Evolutionary conservation across 768 basidiomycete species (phyloP).

Genomic region (Dictyophora rubrovolvata): DNA sequence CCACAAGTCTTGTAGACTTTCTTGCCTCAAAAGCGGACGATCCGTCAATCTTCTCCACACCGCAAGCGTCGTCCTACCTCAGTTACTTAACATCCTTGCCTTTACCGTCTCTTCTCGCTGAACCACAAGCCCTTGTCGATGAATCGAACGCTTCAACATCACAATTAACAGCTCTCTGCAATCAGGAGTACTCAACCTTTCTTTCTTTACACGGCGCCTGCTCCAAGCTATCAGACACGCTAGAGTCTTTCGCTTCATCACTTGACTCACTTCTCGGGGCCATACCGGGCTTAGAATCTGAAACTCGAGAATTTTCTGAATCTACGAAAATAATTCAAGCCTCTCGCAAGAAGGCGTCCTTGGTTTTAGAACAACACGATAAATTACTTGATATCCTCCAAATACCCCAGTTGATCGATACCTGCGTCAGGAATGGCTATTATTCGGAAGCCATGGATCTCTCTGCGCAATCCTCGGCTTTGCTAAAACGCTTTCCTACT

Average conservation of each 20-base stretch:
- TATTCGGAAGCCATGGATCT: slow-evolving; percentile 89
- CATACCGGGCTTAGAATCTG: slow-evolving; percentile 68
- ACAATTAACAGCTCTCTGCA: slow-evolving; percentile 81
- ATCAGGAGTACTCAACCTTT: slow-evolving; percentile 86
- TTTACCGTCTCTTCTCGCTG: slow-evolving; percentile 55
- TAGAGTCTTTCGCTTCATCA: slow-evolving; percentile 65
- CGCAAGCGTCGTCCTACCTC: slow-evolving; percentile 37
- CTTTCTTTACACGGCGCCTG: slow-evolving; percentile 79
- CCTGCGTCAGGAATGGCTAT: slow-evolving; percentile 86
- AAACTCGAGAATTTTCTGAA: slow-evolving; percentile 59
- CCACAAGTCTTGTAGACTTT: background rate
- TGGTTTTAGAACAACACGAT: slow-evolving; percentile 91
- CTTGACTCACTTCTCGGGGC: slow-evolving; percentile 59
- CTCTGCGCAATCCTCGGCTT: slow-evolving; percentile 52
- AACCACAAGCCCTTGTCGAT: slow-evolving; percentile 69
- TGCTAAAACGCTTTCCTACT: slow-evolving; percentile 31
- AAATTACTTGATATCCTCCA: slow-evolving; percentile 88
- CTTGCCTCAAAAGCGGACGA: slow-evolving; percentile 1
- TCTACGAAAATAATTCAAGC: slow-evolving; percentile 61
- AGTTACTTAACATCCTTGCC: slow-evolving; percentile 53
- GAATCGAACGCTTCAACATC: slow-evolving; percentile 82
- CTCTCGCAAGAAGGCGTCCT: slow-evolving; percentile 62
- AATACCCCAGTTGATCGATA: slow-evolving; percentile 82
- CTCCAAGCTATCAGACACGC: slow-evolving; percentile 57
- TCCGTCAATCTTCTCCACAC: background rate